Percentiles rank a stretch among this genome's conserved stretches.
Conservation (phyloP, 2,329 filamentous ascomycete species). For the Sporothrix euskadiensis region DNA sequence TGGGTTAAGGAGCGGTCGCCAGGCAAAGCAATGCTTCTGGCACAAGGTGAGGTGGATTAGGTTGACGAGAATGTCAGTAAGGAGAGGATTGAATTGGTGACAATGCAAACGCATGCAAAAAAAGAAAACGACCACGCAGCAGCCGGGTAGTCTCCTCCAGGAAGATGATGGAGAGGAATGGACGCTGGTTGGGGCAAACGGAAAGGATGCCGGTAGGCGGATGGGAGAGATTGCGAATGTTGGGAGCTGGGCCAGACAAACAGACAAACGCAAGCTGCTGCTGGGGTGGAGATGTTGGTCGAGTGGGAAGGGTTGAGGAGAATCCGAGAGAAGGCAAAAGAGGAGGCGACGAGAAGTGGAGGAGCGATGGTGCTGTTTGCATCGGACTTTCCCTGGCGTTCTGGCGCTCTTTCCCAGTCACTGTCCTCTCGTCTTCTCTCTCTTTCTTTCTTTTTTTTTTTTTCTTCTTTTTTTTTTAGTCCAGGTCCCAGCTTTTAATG, state of each 20-base stretch:
- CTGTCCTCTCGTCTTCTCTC: not conserved
- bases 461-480: slow-evolving; percentile 5
- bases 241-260: slow-evolving; percentile 15
- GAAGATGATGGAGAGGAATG: not conserved
- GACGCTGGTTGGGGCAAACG: slow-evolving; percentile 5
- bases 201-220: not conserved
- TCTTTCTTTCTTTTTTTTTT: not conserved
- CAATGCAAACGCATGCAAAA: not conserved
- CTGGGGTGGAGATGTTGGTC: slow-evolving; percentile 6
- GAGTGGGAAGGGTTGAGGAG: slow-evolving; percentile 20
- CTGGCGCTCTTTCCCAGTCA: not conserved
- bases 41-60: not conserved
- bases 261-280: slow-evolving; percentile 23
- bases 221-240: slow-evolving; percentile 2
- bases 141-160: slow-evolving; percentile 15
- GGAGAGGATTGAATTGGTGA: not conserved
- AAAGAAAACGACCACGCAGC: not conserved
- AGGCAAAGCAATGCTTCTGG: slow-evolving; percentile 2
- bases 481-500: slow-evolving; percentile 6
- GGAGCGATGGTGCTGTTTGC: slow-evolving; percentile 24
- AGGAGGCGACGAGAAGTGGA: slow-evolving; percentile 23
- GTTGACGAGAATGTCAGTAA: not conserved
- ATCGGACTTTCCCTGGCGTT: slow-evolving; percentile 19
- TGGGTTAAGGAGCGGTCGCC: slow-evolving; percentile 12
- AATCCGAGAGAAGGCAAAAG: slow-evolving; percentile 18